Conservation (phyloP, 2,329 filamentous ascomycete species). For the Podosphaera xanthii region DNA sequence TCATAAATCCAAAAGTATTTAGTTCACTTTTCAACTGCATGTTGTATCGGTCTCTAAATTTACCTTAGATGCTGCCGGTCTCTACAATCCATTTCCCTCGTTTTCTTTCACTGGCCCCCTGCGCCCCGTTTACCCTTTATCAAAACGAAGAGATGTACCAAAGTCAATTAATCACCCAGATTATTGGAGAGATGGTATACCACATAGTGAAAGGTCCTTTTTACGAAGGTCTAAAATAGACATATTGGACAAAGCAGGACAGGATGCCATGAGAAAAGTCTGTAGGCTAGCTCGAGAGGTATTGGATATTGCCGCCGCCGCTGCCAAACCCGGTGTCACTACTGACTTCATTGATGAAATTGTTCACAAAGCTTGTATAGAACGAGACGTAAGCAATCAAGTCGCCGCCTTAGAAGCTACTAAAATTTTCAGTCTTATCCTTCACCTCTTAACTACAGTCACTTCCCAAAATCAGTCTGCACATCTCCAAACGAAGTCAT, state of each 20-base stretch:
- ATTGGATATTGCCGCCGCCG: slow-evolving; percentile 71
- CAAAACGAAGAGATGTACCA: slow-evolving; percentile 47
- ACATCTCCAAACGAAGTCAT: slow-evolving; percentile 94
- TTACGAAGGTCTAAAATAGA: slow-evolving; percentile 58
- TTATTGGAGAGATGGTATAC: slow-evolving; percentile 67
- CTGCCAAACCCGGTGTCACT: slow-evolving; percentile 70
- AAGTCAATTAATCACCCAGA: slow-evolving; percentile 65
- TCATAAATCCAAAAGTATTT: slow-evolving; percentile 60
- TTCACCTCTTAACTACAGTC: slow-evolving; percentile 81
- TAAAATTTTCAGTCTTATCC: slow-evolving; percentile 51
- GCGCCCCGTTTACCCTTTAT: slow-evolving; percentile 72
- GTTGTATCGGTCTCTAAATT: slow-evolving; percentile 76
- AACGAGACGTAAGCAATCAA: slow-evolving; percentile 52
- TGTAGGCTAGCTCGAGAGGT: slow-evolving; percentile 76
- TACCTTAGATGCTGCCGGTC: slow-evolving; percentile 72
- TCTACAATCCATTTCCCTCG: slow-evolving; percentile 78
- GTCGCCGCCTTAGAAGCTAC: not conserved
- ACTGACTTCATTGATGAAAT: slow-evolving; percentile 90
- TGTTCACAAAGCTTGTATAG: slow-evolving; percentile 83
- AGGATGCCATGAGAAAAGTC: slow-evolving; percentile 76
- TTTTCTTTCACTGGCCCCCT: slow-evolving; percentile 64
- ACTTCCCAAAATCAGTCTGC: slow-evolving; percentile 95
- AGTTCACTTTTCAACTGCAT: slow-evolving; percentile 49
- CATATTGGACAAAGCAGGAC: slow-evolving; percentile 55
- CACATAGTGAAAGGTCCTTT: slow-evolving; percentile 34